A percentile compares a stretch with the other conserved stretches of the same genome.
Evolutionary conservation across 805 yeast species (phyloP).

Genomic region (Limtongia smithiae): DNA sequence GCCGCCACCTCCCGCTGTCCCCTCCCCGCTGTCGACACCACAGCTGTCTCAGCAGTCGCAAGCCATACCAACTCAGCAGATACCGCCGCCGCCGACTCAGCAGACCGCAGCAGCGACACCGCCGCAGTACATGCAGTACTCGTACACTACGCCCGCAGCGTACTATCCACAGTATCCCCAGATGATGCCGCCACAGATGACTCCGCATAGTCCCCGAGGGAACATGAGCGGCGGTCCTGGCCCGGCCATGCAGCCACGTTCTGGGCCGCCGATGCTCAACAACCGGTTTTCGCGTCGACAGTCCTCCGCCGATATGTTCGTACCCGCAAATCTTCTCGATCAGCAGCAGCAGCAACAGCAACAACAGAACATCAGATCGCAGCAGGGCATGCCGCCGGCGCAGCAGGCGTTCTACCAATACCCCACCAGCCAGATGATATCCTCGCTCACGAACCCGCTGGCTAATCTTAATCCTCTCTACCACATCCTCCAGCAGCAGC

Average conservation of each 20-base stretch:
- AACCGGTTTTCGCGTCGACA: not conserved
- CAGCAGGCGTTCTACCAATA: not conserved
- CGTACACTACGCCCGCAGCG: not conserved
- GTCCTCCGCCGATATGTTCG: conserved; percentile 3
- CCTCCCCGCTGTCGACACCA: not conserved
- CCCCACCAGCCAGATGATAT: not conserved
- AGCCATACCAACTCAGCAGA: not conserved
- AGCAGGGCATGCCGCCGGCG: not conserved
- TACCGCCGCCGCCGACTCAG: not conserved
- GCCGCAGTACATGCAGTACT: not conserved
- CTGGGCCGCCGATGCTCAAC: too few relatives aligned
- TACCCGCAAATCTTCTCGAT: not conserved
- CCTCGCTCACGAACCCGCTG: not conserved
- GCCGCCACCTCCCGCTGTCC: not conserved
- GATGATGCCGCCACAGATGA: not conserved
- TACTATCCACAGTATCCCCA: not conserved
- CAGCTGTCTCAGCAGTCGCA: not conserved
- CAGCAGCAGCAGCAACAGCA: conserved; percentile 9
- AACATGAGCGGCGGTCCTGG: conserved; percentile 1
- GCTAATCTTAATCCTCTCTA: not conserved
- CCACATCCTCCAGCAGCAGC: conserved; percentile 4
- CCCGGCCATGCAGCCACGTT: conserved; percentile 1
- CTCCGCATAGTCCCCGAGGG: not conserved
- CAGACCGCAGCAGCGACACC: not conserved
- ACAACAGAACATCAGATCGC: not conserved